These are phyloP conservation scores for Fusarium sp. DNA, from an alignment of 2,329 filamentous ascomycete genomes.

Conservation along the genomic window DNA sequence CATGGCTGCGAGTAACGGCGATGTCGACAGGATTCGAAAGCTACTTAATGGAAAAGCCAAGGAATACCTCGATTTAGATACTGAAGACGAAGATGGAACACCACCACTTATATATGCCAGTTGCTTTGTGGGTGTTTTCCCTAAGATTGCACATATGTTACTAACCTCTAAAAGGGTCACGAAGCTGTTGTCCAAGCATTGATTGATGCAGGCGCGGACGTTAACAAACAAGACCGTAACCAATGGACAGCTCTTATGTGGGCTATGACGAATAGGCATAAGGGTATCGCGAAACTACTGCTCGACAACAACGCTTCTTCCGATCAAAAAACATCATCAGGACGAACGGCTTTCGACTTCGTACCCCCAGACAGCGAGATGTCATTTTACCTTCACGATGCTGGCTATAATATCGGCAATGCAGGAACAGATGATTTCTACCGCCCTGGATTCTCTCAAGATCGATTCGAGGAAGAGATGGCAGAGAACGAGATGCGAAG, in stretches of 20 bases:
- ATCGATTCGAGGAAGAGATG: conserved; percentile 96
- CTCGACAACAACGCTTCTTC: conserved; percentile 95
- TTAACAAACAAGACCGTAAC: conserved; percentile 94
- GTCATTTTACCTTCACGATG: conserved; percentile 93
- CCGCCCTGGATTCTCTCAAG: conserved; percentile 88
- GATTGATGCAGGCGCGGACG: conserved; percentile 85
- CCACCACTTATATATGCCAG: conserved; percentile 97
- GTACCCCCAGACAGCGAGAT: conserved; percentile 96
- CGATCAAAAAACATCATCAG: conserved; percentile 93
- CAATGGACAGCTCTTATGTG: conserved; percentile 99
- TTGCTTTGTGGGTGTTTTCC: conserved; percentile 78
- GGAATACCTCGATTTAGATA: conserved; percentile 84
- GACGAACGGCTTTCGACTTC: conserved; percentile 95
- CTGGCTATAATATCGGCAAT: conserved; percentile 88
- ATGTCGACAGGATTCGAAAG: conserved; percentile 81
- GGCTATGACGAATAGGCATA: conserved; percentile 99
- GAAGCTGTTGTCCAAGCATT: conserved; percentile 87
- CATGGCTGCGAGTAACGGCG: conserved; percentile 97
- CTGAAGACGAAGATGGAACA: conserved; percentile 92
- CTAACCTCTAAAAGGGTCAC: conserved; percentile 71
- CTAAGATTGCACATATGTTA: not conserved
- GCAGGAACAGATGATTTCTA: conserved; percentile 92
- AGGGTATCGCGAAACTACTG: conserved; percentile 91
- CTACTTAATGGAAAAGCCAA: conserved; percentile 80
- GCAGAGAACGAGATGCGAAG: conserved; percentile 95